Conservation (phyloP, 2,329 filamentous ascomycete genomes). For the Thelonectria rubi region DNA sequence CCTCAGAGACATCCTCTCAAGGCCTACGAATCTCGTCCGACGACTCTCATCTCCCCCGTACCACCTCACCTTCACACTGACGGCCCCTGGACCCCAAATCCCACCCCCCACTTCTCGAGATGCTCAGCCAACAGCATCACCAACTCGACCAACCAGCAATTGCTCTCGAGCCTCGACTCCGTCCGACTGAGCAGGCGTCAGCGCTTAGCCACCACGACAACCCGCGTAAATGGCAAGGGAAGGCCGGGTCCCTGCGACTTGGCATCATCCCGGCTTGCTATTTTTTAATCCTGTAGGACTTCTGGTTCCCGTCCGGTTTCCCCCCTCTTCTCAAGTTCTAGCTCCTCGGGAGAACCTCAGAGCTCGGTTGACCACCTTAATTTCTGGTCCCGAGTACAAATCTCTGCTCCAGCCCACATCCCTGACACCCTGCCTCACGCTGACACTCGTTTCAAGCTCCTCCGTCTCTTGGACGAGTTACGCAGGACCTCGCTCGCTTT, state of each 20-base stretch:
- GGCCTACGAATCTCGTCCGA: too few species aligned
- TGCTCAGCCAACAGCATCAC: slow-evolving; percentile 4
- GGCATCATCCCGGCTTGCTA: not conserved
- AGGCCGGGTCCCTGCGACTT: not conserved
- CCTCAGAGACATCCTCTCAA: too few species aligned
- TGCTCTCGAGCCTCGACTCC: not conserved
- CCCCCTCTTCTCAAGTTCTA: not conserved
- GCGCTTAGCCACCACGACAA: not conserved
- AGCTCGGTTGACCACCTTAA: not conserved
- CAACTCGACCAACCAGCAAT: not conserved
- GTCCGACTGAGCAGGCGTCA: not conserved
- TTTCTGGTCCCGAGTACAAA: not conserved
- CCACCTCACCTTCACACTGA: not conserved
- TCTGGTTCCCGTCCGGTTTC: not conserved
- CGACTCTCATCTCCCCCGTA: not conserved
- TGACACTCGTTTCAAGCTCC: not conserved
- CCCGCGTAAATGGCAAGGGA: not conserved
- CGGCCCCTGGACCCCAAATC: not conserved
- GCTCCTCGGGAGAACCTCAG: not conserved
- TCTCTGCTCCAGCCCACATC: not conserved
- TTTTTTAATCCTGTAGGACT: too few species aligned
- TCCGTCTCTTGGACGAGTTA: not conserved
- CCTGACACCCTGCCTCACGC: not conserved
- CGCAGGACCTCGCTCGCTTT: not conserved
- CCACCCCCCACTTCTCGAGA: not conserved